Percentiles rank a stretch among this genome's conserved stretches.
These are phyloP conservation scores for Ephemerocybe angulata DNA, from an alignment of 768 basidiomycete species.

Conservation along the genomic window DNA sequence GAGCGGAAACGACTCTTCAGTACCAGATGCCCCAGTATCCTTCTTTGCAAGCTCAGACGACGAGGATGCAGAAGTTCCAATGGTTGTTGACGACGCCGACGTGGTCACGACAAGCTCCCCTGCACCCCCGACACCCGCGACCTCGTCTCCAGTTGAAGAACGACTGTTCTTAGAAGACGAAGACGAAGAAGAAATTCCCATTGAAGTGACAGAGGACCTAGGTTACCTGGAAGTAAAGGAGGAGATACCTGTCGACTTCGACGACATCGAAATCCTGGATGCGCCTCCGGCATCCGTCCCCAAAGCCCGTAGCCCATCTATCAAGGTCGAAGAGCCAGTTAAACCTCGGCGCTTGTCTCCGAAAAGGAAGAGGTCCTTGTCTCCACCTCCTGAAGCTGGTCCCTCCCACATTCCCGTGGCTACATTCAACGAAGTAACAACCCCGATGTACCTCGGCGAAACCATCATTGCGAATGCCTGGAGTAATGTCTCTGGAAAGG, in stretches of 20 bases:
- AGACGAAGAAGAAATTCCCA: conserved; percentile 17
- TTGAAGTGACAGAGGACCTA: conserved; percentile 1
- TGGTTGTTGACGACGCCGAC: conserved; percentile 7
- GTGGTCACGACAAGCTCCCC: background rate
- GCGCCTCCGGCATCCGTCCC: background rate
- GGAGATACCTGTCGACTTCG: conserved; percentile 34
- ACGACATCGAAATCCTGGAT: conserved; percentile 7
- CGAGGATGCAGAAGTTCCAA: conserved; percentile 23
- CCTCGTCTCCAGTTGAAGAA: conserved; percentile 18
- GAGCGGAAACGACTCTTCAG: conserved; percentile 25
- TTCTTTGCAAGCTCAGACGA: conserved; percentile 66
- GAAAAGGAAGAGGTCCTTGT: no score
- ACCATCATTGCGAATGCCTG: conserved; percentile 70
- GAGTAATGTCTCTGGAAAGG: conserved; percentile 73
- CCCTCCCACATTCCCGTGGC: conserved; percentile 10
- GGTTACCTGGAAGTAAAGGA: conserved; percentile 21
- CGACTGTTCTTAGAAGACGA: conserved; percentile 36
- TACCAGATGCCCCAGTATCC: conserved; percentile 32
- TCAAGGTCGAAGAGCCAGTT: no score
- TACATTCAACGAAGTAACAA: conserved; percentile 7
- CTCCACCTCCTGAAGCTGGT: conserved; percentile 33
- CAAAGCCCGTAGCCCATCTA: no score
- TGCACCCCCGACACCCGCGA: conserved; percentile 9
- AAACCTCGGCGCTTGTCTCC: no score
- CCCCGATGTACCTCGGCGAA: conserved; percentile 58